These are phyloP conservation scores for Gossypium rotundifolium DNA, from an alignment of 345 rosid species.

Conservation along the genomic window DNA sequence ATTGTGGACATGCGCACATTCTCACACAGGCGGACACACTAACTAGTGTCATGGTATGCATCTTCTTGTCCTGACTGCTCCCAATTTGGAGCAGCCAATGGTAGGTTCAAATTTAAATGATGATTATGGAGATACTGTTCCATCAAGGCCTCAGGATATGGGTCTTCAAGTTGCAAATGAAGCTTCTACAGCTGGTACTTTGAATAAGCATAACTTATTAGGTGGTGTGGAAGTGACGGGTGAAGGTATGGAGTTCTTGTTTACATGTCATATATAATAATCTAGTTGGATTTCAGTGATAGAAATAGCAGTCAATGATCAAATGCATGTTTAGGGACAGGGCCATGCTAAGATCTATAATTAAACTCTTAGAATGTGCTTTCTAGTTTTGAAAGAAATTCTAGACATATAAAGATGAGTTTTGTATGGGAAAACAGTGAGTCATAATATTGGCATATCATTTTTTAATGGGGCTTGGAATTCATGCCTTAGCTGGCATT, in stretches of 20 bases:
- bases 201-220: slow-evolving; percentile 31
- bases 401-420: not conserved
- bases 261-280: slow-evolving; percentile 14
- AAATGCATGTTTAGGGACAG: not conserved
- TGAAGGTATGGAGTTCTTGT: slow-evolving; percentile 45
- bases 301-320: not conserved
- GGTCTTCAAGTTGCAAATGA: slow-evolving; percentile 41
- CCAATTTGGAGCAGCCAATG: slow-evolving; percentile 43
- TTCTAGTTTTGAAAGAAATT: not conserved
- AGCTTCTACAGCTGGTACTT: slow-evolving; percentile 31
- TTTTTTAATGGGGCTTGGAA: not conserved
- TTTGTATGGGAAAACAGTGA: not conserved
- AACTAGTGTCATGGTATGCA: not conserved
- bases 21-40: not conserved
- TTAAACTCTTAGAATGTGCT: not conserved
- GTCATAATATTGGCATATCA: not conserved
- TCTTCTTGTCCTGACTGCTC: slow-evolving; percentile 6
- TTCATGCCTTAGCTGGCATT: not conserved
- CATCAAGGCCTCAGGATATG: slow-evolving; percentile 45
- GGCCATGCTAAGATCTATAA: not conserved
- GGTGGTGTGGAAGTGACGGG: slow-evolving; percentile 36
- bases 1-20: not conserved
- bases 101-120: slow-evolving; percentile 47
- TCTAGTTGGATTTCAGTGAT: not conserved
- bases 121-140: slow-evolving; percentile 71